Conservation (phyloP, 371 early-diverging fungal species). For the Dichotomocladium elegans region DNA sequence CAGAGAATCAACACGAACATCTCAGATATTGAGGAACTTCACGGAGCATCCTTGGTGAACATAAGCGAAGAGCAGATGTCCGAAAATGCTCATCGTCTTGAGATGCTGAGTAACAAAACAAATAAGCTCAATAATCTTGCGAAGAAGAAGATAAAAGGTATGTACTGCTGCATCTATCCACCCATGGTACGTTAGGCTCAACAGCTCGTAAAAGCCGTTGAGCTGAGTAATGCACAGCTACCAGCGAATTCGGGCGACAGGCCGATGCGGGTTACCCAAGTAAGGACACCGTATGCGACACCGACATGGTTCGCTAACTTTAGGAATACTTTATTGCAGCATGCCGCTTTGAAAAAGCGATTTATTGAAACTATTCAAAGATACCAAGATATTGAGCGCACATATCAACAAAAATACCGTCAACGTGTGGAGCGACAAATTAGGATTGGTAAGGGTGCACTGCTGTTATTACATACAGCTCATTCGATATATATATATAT, state of each 20-base stretch:
- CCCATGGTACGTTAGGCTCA: background rate
- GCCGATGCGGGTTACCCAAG: slow-evolving; percentile 67
- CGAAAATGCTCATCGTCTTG: slow-evolving; percentile 62
- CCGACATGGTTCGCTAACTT: too few species aligned
- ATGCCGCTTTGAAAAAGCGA: slow-evolving; percentile 69
- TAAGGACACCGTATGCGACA: slow-evolving; percentile 9
- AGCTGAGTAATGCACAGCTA: slow-evolving; percentile 48
- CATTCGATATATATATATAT: background rate
- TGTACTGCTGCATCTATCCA: too few species aligned
- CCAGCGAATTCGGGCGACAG: slow-evolving; percentile 53
- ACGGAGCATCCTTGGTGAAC: slow-evolving; percentile 63
- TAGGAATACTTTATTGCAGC: slow-evolving; percentile 42
- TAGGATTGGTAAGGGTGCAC: slow-evolving; percentile 62
- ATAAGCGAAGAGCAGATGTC: slow-evolving; percentile 67
- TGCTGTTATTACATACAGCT: background rate
- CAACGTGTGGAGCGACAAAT: slow-evolving; percentile 83
- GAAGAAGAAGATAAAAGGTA: slow-evolving; percentile 64
- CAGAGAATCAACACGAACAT: slow-evolving; percentile 60
- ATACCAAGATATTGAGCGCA: slow-evolving; percentile 77
- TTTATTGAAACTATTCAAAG: slow-evolving; percentile 81
- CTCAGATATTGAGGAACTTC: slow-evolving; percentile 63
- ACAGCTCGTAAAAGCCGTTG: slow-evolving; percentile 44
- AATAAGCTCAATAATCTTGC: slow-evolving; percentile 57
- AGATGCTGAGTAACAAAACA: slow-evolving; percentile 60
- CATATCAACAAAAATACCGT: slow-evolving; percentile 80